Conservation (phyloP, 2,329 filamentous ascomycete genomes). For the Claviceps pusilla region DNA sequence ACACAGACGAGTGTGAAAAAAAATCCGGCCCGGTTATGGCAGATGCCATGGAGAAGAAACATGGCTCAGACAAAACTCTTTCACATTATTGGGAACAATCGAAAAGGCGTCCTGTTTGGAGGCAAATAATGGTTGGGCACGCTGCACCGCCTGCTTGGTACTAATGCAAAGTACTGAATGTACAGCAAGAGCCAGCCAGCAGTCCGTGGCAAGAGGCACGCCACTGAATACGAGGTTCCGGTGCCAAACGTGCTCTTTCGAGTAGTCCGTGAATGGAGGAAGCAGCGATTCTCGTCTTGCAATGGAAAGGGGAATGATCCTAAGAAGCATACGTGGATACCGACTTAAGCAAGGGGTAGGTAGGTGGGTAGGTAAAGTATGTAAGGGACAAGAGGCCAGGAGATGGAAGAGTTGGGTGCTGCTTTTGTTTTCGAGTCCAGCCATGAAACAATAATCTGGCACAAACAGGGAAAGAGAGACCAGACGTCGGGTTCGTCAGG, state of each 20-base stretch:
- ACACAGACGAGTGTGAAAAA: neutral
- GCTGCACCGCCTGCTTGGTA: too few relatives aligned
- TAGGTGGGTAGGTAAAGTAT: too few relatives aligned
- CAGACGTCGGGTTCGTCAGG: neutral
- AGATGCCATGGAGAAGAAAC: neutral
- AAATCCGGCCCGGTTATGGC: neutral
- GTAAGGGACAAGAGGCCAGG: neutral
- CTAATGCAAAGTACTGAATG: neutral
- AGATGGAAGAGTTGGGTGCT: neutral
- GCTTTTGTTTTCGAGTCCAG: neutral
- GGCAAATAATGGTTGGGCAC: neutral
- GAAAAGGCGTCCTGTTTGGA: neutral
- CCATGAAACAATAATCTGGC: neutral
- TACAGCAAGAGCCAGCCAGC: slow-evolving; percentile 6
- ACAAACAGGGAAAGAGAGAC: neutral
- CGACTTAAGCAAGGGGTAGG: neutral
- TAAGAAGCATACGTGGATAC: neutral
- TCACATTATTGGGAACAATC: neutral
- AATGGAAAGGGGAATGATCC: neutral
- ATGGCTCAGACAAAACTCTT: neutral
- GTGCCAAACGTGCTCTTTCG: neutral
- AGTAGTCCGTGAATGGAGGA: neutral
- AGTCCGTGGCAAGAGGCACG: slow-evolving; percentile 1
- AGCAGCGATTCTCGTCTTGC: neutral
- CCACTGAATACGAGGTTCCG: neutral